A percentile compares a stretch with the other conserved stretches of the same genome.
Conservation (phyloP, 805 yeast genomes). For the Candida chilensis region DNA sequence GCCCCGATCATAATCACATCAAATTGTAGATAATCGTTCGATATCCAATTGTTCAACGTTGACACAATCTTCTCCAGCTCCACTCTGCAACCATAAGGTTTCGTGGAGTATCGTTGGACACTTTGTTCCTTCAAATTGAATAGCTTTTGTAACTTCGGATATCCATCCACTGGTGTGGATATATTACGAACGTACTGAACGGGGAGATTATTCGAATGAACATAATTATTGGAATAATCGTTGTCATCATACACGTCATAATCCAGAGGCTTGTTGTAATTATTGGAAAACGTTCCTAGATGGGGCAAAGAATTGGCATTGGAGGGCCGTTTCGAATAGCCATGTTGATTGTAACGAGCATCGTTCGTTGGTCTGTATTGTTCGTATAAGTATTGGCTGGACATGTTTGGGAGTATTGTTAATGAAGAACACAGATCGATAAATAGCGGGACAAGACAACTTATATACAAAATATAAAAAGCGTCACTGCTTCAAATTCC, state of each 20-base stretch:
- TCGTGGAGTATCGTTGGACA: conserved; percentile 38
- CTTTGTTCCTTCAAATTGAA: conserved; percentile 59
- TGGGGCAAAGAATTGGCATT: conserved; percentile 1
- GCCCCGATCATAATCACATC: conserved; percentile 93
- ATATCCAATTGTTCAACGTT: conserved; percentile 54
- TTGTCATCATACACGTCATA: conserved; percentile 35
- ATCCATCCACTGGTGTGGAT: conserved; percentile 65
- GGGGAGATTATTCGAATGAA: conserved; percentile 58
- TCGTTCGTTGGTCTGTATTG: conserved; percentile 1
- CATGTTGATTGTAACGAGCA: conserved; percentile 2
- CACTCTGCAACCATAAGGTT: conserved; percentile 60
- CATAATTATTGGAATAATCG: conserved; percentile 64
- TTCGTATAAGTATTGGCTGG: conserved; percentile 2
- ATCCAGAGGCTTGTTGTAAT: conserved; percentile 5
- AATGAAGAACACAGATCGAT: no score
- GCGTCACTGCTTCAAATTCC: no score
- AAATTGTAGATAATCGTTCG: conserved; percentile 49
- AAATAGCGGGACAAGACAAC: no score
- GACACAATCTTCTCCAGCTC: conserved; percentile 44
- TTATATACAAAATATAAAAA: no score
- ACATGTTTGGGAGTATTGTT: no score
- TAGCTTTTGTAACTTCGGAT: conserved; percentile 71
- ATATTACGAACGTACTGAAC: conserved; percentile 58
- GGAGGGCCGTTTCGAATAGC: conserved; percentile 1
- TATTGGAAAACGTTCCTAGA: conserved; percentile 4